Evolutionary conservation across 2,329 filamentous ascomycete species (phyloP), one percentile per base, ranked within the genome.

Genomic region (Neofusicoccum sp.): DNA sequence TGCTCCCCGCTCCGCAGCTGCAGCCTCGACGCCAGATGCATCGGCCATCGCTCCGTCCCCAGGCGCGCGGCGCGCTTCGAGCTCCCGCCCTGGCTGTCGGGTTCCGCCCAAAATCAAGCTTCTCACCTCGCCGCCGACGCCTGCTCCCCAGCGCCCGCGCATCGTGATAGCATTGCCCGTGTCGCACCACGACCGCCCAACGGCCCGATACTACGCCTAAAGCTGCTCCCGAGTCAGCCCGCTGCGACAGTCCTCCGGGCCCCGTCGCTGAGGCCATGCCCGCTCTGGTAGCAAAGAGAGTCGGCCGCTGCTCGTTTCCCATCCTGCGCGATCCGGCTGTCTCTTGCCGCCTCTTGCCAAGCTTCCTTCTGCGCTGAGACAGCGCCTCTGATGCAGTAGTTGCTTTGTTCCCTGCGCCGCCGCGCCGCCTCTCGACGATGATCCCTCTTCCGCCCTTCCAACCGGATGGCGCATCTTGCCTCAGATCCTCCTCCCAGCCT

Each of bases 121-220:
- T 22, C 22, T 22, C 22, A 22, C 22, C 22, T 22, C 22, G 22
- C 22, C 22, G 22, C 22, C 22, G 22, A 22, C 22, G 22, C 22
- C 22, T 22, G 22, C 22, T 22, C 22, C 22, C 22, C 22, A 22
- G 22, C 22, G 1, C 22, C 22, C 22, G 22, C 22, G 22, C 22
- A 22, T 22, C 22, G 22, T 22, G 22, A 22, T 2, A 2, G 22
- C 22, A 22, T 22, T 22, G 22, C 22, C 2, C 22, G 22, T 22
- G 22, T 22, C 22, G 22, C 22, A 22, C 22, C 22, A 12, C 36
- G 2, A 39, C 12, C 36, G 36, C 36, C 7, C 36, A 28, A 12
- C 47, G 47, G 47, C 47, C 47, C 47, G 47, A 49, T 49, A 29
- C 47, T 49, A 29, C 33, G 49, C 34, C 49, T 54, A 39, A 37